These are phyloP conservation scores for Alternaria viburni DNA, from an alignment of 2,329 filamentous ascomycete genomes.

Conservation along the genomic window DNA sequence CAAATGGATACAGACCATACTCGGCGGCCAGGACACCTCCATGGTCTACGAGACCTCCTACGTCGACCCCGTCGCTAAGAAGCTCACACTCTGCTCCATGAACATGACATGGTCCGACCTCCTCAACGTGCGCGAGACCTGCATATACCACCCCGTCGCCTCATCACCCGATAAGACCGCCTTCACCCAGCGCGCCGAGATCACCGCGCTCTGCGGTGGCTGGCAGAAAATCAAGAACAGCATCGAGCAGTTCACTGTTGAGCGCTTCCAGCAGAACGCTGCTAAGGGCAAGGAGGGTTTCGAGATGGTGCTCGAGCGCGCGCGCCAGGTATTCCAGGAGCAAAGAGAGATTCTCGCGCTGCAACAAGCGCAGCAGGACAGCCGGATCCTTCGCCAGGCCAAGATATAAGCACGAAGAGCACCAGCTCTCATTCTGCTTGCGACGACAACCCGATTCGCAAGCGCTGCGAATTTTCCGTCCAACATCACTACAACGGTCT, in stretches of 20 bases:
- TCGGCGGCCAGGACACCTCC: conserved; percentile 80
- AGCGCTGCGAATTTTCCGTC: conserved; percentile 4
- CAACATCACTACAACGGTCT: background rate
- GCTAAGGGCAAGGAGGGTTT: conserved; percentile 91
- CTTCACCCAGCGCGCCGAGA: conserved; percentile 88
- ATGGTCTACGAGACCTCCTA: conserved; percentile 96
- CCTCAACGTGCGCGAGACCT: conserved; percentile 89
- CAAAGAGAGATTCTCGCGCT: conserved; percentile 70
- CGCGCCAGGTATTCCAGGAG: conserved; percentile 87
- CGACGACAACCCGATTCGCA: background rate
- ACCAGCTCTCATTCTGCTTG: too few species aligned
- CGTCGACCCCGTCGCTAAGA: conserved; percentile 81
- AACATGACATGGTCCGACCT: conserved; percentile 95
- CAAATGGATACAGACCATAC: conserved; percentile 79
- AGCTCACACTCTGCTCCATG: conserved; percentile 94
- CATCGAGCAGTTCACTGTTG: conserved; percentile 90
- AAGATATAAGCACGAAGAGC: too few species aligned
- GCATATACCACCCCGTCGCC: conserved; percentile 74
- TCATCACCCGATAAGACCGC: conserved; percentile 67
- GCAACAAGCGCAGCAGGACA: conserved; percentile 54
- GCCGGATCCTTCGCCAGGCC: conserved; percentile 39
- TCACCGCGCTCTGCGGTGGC: conserved; percentile 92
- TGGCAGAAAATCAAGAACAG: conserved; percentile 98
- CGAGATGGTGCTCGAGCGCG: conserved; percentile 93
- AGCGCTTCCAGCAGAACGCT: conserved; percentile 90